Evolutionary conservation across 169 alveolate species (phyloP).

Genomic region (Plasmodium vivax): DNA sequence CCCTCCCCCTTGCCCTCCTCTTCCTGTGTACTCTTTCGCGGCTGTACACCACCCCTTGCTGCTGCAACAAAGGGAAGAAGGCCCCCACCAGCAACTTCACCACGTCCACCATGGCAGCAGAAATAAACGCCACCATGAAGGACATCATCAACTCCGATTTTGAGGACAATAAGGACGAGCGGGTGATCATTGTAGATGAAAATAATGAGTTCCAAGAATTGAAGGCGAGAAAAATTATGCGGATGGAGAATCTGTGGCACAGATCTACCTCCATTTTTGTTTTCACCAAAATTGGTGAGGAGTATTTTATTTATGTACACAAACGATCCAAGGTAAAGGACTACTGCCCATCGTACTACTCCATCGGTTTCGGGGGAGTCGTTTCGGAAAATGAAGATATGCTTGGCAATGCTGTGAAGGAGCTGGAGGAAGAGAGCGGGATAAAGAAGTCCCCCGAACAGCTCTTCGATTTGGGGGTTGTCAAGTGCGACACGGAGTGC

Average conservation of each 20-base stretch:
- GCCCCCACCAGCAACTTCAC: background rate
- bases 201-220: slow-evolving; percentile 25
- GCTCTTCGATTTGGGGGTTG: slow-evolving; percentile 75
- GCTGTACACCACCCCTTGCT: background rate
- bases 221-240: slow-evolving; percentile 59
- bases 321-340: slow-evolving; percentile 75
- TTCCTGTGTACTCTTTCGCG: background rate
- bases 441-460: slow-evolving; percentile 74
- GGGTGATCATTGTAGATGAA: slow-evolving; percentile 57
- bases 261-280: slow-evolving; percentile 79
- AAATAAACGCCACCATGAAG: background rate
- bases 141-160: slow-evolving; percentile 32
- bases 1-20: background rate
- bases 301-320: slow-evolving; percentile 75
- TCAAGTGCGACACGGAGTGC: slow-evolving; percentile 64
- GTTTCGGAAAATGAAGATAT: slow-evolving; percentile 75
- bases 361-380: slow-evolving; percentile 82
- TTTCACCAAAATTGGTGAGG: slow-evolving; percentile 51
- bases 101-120: background rate
- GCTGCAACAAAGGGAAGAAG: background rate
- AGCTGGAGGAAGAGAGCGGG: slow-evolving; percentile 80
- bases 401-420: slow-evolving; percentile 77
- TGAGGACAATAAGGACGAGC: slow-evolving; percentile 49
- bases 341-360: slow-evolving; percentile 79
- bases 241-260: slow-evolving; percentile 80